Evolutionary conservation across 1,139 yeast species (phyloP), one percentile per base, ranked within the genome.

Genomic region (Kodamaea suecica): DNA sequence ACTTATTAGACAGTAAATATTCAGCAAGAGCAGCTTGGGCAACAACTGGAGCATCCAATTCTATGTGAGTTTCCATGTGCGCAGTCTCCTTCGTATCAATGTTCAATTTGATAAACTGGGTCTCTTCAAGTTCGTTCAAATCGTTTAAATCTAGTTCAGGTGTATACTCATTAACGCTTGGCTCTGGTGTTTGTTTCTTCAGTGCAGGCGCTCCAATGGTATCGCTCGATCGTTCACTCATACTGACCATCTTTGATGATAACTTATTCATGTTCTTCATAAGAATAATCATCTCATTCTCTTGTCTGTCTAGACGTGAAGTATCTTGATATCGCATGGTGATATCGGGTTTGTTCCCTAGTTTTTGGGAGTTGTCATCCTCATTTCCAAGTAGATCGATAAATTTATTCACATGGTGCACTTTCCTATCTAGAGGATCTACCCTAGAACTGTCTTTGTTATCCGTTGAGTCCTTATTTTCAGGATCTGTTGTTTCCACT

Each of bases 241-340:
- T 73, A 40, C 76, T 73, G 43, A 87, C 76, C 84, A 92, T 84
- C 47, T 90, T 78, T 39, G 87, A 80, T 47, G 95, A 83, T 33
- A 92, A 66, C 41, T 87, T 76, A 58, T 92, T 92, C 95, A 90
- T 88, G 42, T 95, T 86, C 47, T 83, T 74, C 66, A 92, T 72
- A 24, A 88, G 79, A 9, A 85, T 78, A 14, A 86, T 71, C 56
- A 84, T 71, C 44, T 82, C 87, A 24, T 76, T 77, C 37, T 79
- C 79, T 29, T 70, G 71, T 23, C 66, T 68, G 50, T 27, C 37
- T 6, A 25, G 31, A 4, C 38, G 35, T 4, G 19, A 80, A 44
- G 76, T 52, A 30, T 61, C 84, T 59, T 81, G 80, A 39, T 74
- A 77, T 42, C 83, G 76, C 97, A 90, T 90, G 6, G 97, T 90